Evolutionary conservation across 768 basidiomycete genomes (phyloP).

Genomic region (Neoboletus magnificus): DNA sequence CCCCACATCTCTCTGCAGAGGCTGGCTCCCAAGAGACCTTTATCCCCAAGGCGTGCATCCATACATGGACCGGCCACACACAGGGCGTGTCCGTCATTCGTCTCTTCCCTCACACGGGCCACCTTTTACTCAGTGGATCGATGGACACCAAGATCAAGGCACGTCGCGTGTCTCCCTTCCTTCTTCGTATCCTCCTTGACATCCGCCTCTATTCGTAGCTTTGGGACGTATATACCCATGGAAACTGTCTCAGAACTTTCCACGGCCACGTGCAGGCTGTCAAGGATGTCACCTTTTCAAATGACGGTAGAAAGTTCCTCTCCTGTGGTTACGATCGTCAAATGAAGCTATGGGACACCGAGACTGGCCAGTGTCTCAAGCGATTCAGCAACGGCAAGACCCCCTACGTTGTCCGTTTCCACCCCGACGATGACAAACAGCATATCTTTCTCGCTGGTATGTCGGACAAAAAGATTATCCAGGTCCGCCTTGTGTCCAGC

Average conservation of each 20-base stretch:
- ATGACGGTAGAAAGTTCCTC: slow-evolving; percentile 85
- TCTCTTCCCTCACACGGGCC: slow-evolving; percentile 88
- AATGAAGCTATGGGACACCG: slow-evolving; percentile 99
- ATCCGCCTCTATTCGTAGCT: slow-evolving; percentile 49
- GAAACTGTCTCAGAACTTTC: slow-evolving; percentile 95
- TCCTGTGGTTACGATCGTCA: slow-evolving; percentile 94
- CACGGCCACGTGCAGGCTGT: slow-evolving; percentile 96
- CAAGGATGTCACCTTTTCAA: slow-evolving; percentile 94
- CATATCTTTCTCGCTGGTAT: slow-evolving; percentile 96
- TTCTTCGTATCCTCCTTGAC: slow-evolving; percentile 1
- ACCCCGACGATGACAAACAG: slow-evolving; percentile 95
- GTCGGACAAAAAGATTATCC: slow-evolving; percentile 99
- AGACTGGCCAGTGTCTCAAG: slow-evolving; percentile 96
- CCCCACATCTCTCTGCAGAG: slow-evolving; percentile 78
- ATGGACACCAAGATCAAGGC: slow-evolving; percentile 99
- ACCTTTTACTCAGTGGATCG: slow-evolving; percentile 88
- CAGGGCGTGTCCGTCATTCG: slow-evolving; percentile 93
- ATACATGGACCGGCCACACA: slow-evolving; percentile 98
- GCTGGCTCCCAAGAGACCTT: slow-evolving; percentile 86
- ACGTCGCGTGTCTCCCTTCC: slow-evolving; percentile 11
- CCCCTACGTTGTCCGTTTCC: slow-evolving; percentile 92
- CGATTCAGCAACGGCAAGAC: slow-evolving; percentile 98
- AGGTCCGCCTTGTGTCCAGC: slow-evolving; percentile 49
- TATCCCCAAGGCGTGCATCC: slow-evolving; percentile 92
- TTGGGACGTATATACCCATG: slow-evolving; percentile 97